phyloP scores from a whole-genome alignment of 2,329 filamentous ascomycete species.

The Polytolypa hystricis region DNA sequence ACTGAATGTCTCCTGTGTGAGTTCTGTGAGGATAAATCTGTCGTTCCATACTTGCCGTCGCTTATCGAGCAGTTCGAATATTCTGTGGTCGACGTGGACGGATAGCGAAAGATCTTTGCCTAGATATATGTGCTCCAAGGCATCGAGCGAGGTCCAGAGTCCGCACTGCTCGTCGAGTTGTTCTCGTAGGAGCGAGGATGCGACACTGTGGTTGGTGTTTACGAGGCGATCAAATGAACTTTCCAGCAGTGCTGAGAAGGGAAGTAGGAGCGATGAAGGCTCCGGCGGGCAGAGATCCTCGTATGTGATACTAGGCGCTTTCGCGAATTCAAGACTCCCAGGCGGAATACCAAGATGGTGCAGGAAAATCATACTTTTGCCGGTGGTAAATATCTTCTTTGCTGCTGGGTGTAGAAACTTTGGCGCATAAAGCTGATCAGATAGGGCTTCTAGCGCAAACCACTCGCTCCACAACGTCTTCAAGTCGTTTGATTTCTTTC shows the following conservation, averaged over 20 bases:
- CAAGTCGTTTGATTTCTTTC: constrained; percentile 43
- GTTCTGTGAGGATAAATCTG: constrained; percentile 66
- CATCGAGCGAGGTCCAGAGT: constrained; percentile 52
- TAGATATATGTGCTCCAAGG: constrained; percentile 63
- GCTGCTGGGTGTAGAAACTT: constrained; percentile 61
- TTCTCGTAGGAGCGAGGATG: constrained; percentile 53
- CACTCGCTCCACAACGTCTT: constrained; percentile 65
- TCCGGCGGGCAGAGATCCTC: constrained; percentile 30
- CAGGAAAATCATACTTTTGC: constrained; percentile 81
- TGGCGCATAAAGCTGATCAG: constrained; percentile 55
- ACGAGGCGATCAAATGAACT: constrained; percentile 66
- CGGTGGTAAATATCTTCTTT: constrained; percentile 68
- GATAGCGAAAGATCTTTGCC: constrained; percentile 61
- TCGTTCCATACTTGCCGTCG: constrained; percentile 59
- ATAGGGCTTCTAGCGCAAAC: constrained; percentile 52
- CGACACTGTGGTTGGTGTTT: constrained; percentile 58
- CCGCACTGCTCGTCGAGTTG: constrained; percentile 60
- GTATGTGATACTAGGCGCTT: constrained; percentile 21
- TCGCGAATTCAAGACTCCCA: constrained; percentile 23
- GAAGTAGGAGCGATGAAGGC: constrained; percentile 19
- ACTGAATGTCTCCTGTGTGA: constrained; percentile 61
- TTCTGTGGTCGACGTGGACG: constrained; percentile 51
- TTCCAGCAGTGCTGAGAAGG: constrained; percentile 57
- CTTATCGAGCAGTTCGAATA: constrained; percentile 66
- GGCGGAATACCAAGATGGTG: constrained; percentile 49